Base-by-base conservation (phyloP, 805 yeast genomes). In the Candida boleticola region DNA sequence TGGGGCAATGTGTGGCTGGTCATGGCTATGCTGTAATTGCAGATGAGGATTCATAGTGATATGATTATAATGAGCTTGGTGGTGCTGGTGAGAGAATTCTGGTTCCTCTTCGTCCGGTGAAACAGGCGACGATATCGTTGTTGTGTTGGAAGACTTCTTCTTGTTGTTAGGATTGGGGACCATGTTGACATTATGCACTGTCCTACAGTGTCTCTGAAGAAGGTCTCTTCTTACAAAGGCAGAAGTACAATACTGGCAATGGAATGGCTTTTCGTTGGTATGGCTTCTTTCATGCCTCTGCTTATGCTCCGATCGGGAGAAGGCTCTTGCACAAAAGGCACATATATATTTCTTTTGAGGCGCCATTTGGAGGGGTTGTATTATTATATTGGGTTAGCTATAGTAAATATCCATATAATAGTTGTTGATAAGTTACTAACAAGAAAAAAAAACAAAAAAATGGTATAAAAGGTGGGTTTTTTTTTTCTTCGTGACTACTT, bases 201-300 rank as follows among this genome's bases (percentile, higher is more conserved):
- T 87, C 35, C 92, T 65, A 45, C 83, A 76, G 59, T 86, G 95
- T 29, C 95, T 67, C 52, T 85, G 87, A 14, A 87, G 66, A 36
- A 86, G 64, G 55, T 86, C 95, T 51, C 93, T 66, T 45, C 95
- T 66, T 1, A 86, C 95, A 66, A 86, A 86, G 2, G 84, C 77
- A 37, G 83, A 76, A 7, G 80, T 72, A 57, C 95, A 86, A 39
- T 79, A 73, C 27, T 76, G 68, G 53, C 95, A 86, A 44, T 79
- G 80, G 63, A 83, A 86, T 0, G 95, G 95, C 48, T 88, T 80
- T 53, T 82, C 88, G 53, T 84, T 84, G 11, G 89, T 84, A 56
- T 85, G 93, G 1, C 89, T 81, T 21, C 90, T 64, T 59, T 85
- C 92, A 53, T 85, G 93, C 37, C 93, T 74, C 32, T 83, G 78